Evolutionary conservation across 2,329 filamentous ascomycete species (phyloP), one percentile per base, ranked within the genome.

Genomic region (Pyrenophora tritici-repentis): DNA sequence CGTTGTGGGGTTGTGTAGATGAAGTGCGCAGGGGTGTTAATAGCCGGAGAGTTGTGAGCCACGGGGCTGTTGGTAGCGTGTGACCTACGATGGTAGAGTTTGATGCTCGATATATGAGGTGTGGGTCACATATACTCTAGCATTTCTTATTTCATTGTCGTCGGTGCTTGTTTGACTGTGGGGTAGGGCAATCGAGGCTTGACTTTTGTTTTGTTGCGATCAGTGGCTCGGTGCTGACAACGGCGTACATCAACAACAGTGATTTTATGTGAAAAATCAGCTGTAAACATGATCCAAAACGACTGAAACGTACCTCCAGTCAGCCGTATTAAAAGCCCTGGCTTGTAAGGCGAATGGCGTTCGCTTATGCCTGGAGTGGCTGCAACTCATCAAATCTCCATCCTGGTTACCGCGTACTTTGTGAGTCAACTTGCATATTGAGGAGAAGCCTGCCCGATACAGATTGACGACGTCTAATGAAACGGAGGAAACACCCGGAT

Each of bases 11-110:
- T 43, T 41, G 14, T 46, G 42, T 64, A 66, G 47, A 67, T 67
- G 63, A 66, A 53, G 20, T 39, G 36, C 41, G 50, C 62, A 67
- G 58, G 63, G 63, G 45, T 67, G 39, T 51, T 52, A 58, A 65
- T 61, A 65, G 50, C 65, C 61, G 62, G 58, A 60, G 42, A 29
- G 33, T 29, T 38, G 20, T 22, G 38, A 52, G 49, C 56, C 59
- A 51, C 43, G 50, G 42, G 49, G 36, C 46, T 52, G 55, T 13
- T 46, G 58, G 58, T 58, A 63, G 50, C 49, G 42, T 42, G 56
- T 63, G 50, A 43, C 44, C 47, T 29, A 29, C 26, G 4, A 5
- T 12, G 26, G 26, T 29, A 42, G n/a, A 29, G 36, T n/a, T 44
- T 20, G 31, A 50, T 39, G 41, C 47, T 47, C 43, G 12, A 31